Base-by-base conservation (phyloP, 139 green algal species). In the Chlorella sp. region DNA sequence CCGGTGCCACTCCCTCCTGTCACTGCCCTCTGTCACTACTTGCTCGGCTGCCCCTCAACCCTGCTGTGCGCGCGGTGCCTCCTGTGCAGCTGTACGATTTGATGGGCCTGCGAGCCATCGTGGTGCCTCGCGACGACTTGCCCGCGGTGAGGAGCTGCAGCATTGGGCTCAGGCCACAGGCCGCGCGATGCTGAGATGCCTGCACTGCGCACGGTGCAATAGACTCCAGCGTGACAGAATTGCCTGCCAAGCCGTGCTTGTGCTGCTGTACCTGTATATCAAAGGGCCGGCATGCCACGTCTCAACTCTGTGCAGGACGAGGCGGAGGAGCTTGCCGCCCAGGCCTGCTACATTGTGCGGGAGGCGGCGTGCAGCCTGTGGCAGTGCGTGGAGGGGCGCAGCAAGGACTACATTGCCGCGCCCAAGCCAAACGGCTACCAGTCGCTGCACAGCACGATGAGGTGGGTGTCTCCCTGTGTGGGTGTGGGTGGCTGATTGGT, bases 391-490 rank as follows among this genome's bases (percentile, higher is more conserved):
- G 51, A 88, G 6, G 90, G 81, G 22, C 90, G 95, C 48, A 84
- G 24, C 73, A 98, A 99, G 87, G 96, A 99, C 86, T 99, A 90
- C 60, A 70, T 90, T 22, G 38, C 87, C 81, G 92, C 91, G 6
- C 96, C 96, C 13, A 99, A 99, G 81, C 14, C 73, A 26, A 99
- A 99, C 84, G 94, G 94, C 60, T 99, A 99, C 90, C 93, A 95
- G 73, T 94, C 86, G 68, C 86, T 99, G 36, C 96, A 99, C 90
- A 83, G 90, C 44, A 97, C 95, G 0, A 36, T 99, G 26, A 60
- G 65, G 73, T 60, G 73, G 9, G 43, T 36, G 13, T 58, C 64
- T 40, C n/a, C n/a, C n/a, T n/a, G n/a, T n/a, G n/a, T n/a, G n/a
- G n/a, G n/a, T n/a, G n/a, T n/a, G n/a, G n/a, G n/a, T n/a, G n/a